A percentile compares a stretch with the other conserved stretches of the same genome.
Evolutionary conservation across 106 monocot species (phyloP).

Genomic region (Alisma plantagoaquatica): DNA sequence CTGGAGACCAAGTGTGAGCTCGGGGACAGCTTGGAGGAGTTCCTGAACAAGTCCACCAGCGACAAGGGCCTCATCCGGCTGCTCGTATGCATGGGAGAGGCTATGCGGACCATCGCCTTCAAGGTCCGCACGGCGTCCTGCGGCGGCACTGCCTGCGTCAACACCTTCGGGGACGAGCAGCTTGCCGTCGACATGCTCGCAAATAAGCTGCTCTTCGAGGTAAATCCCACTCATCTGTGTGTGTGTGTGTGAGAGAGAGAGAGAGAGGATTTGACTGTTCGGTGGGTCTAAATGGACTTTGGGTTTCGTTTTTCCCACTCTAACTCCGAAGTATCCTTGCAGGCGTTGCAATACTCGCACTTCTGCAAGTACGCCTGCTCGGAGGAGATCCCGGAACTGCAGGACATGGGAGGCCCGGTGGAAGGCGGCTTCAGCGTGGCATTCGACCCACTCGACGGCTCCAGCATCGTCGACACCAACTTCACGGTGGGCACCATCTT

Average conservation of each 20-base stretch:
- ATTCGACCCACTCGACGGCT: constrained; percentile 97
- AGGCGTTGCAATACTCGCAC: constrained; percentile 89
- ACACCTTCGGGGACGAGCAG: constrained; percentile 95
- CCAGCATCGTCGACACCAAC: constrained; percentile 97
- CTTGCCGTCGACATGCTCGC: constrained; percentile 95
- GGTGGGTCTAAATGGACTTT: too few species aligned
- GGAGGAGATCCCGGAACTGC: constrained; percentile 96
- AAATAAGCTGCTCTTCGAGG: constrained; percentile 92
- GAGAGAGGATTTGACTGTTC: too few species aligned
- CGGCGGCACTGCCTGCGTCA: constrained; percentile 88
- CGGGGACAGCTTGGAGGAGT: constrained; percentile 88
- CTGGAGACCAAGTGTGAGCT: constrained; percentile 70
- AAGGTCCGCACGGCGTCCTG: constrained; percentile 94
- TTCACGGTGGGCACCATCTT: constrained; percentile 99
- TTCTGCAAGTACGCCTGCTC: constrained; percentile 99
- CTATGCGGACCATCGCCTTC: constrained; percentile 88
- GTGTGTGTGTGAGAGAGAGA: too few species aligned
- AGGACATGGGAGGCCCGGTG: constrained; percentile 95
- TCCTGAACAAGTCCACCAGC: constrained; percentile 71
- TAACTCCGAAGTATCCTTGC: too few species aligned
- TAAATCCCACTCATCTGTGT: too few species aligned
- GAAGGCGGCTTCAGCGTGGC: constrained; percentile 99
- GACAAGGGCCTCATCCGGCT: constrained; percentile 91
- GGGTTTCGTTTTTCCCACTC: too few species aligned
- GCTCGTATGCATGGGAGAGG: constrained; percentile 89